A percentile compares a stretch with the other conserved stretches of the same genome.
Evolutionary conservation across 768 basidiomycete genomes (phyloP).

Genomic region (Suillus spraguei): DNA sequence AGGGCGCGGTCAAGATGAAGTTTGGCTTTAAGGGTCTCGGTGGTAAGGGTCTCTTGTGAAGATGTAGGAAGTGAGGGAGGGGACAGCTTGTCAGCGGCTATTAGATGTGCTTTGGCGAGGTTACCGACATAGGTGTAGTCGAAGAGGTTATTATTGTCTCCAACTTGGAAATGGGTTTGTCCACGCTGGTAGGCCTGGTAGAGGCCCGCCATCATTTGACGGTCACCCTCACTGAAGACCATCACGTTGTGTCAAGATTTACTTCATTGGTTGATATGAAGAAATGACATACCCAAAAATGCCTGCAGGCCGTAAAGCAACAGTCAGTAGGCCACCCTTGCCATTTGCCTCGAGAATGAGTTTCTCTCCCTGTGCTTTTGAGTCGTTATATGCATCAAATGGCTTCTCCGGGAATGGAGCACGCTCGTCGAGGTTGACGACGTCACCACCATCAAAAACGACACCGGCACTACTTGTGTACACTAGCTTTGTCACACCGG

Average conservation of each 20-base stretch:
- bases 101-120: conserved; percentile 89
- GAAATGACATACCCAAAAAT: conserved; percentile 81
- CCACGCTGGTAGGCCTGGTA: conserved; percentile 76
- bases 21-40: conserved; percentile 32
- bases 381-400: conserved; percentile 92
- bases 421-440: conserved; percentile 89
- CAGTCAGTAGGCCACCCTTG: conserved; percentile 80
- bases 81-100: conserved; percentile 88
- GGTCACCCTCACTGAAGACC: conserved; percentile 78
- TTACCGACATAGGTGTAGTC: conserved; percentile 98
- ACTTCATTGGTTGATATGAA: neutral
- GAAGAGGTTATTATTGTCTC: conserved; percentile 89
- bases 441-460: conserved; percentile 80
- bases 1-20: conserved; percentile 54
- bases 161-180: conserved; percentile 92
- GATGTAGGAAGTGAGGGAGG: conserved; percentile 49
- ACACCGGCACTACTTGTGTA: conserved; percentile 95
- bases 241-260: neutral
- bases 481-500: conserved; percentile 82
- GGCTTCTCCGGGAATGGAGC: conserved; percentile 69
- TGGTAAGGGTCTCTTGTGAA: conserved; percentile 18
- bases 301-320: conserved; percentile 88
- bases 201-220: conserved; percentile 81
- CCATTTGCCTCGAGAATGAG: conserved; percentile 87
- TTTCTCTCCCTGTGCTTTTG: conserved; percentile 88